A percentile compares a stretch with the other conserved stretches of the same genome.
Conservation (phyloP, 2,329 filamentous ascomycete genomes). For the Penicillium brasilianum region DNA sequence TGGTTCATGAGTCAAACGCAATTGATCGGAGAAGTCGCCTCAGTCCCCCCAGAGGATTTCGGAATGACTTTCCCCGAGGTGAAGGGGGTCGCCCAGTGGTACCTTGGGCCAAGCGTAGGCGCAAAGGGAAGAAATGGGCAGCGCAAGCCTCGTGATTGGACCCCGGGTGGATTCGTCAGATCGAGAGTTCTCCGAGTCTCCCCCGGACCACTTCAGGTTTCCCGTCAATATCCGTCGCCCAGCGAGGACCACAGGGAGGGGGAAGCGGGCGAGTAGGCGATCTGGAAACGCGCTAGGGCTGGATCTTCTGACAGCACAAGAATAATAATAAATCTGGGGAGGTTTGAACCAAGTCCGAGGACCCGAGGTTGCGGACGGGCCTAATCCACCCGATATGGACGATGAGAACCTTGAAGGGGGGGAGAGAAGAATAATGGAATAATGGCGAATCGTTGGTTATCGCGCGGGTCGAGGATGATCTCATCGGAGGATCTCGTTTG, state of each 20-base stretch:
- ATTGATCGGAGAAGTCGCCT: neutral
- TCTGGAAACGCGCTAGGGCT: slow-evolving; percentile 4
- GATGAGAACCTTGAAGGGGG: neutral
- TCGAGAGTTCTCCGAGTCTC: slow-evolving; percentile 34
- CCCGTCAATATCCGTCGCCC: slow-evolving; percentile 28
- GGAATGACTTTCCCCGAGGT: slow-evolving; percentile 30
- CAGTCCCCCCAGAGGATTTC: neutral
- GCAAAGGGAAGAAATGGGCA: neutral
- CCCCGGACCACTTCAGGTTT: slow-evolving; percentile 26
- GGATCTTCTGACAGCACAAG: neutral
- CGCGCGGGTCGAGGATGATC: slow-evolving; percentile 18
- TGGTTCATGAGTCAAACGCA: slow-evolving; percentile 10
- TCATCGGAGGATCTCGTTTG: slow-evolving; percentile 23
- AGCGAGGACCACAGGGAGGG: neutral
- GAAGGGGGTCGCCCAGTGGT: slow-evolving; percentile 10
- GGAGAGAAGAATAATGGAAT: neutral
- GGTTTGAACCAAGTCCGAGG: slow-evolving; percentile 16
- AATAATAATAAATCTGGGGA: no score
- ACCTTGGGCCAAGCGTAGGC: no score
- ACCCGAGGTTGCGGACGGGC: slow-evolving; percentile 28
- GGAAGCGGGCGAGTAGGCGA: slow-evolving; percentile 1
- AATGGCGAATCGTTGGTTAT: slow-evolving; percentile 3
- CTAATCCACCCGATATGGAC: slow-evolving; percentile 30
- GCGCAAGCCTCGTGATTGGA: slow-evolving; percentile 9
- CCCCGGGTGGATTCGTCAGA: slow-evolving; percentile 4